Evolutionary conservation across 371 early-diverging fungal species (phyloP), one percentile per base, ranked within the genome.

Genomic region (Paraphysoderma sedebokerense): DNA sequence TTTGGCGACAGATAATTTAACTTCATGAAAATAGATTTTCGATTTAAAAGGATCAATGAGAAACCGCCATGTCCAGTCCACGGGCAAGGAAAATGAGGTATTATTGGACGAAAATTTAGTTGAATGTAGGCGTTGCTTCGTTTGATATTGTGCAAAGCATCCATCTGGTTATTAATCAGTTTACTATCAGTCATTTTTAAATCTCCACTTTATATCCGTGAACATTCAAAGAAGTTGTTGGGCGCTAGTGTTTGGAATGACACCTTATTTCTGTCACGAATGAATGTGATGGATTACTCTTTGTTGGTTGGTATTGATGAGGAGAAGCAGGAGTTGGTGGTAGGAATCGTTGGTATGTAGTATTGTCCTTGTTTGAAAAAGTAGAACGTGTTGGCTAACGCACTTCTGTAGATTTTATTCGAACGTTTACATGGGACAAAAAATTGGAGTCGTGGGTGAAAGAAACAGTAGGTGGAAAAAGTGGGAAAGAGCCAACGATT

Each of bases 371-470:
- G 36, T 29, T n/a, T n/a, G n/a, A n/a, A n/a, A n/a, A n/a, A n/a
- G n/a, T n/a, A n/a, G n/a, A n/a, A n/a, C n/a, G n/a, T n/a, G n/a
- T n/a, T n/a, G n/a, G n/a, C n/a, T n/a, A n/a, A n/a, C n/a, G n/a
- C n/a, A n/a, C 34, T 47, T 34, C 39, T 22, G 8, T 44, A 75
- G 96, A 95, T 57, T 92, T 86, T 58, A 90, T 92, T 40, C 79
- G 93, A 33, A 86, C 92, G 0, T 95, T 85, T 59, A 95, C 93
- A 0, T 92, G 92, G 92, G 92, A 92, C 60, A 95, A 92, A 61
- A 82, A 82, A 55, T 58, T 95, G 8, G 96, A 95, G 56, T 83
- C 78, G 46, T 87, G 87, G 85, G 91, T 91, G 30, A 95, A 92
- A 62, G 90, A 89, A 53, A 74, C 88, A 0, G 55, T 89, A 36